A percentile compares a stretch with the other conserved stretches of the same genome.
phyloP scores from a whole-genome alignment of 2,329 filamentous ascomycete genomes.

The Sphaerulina populicola region DNA sequence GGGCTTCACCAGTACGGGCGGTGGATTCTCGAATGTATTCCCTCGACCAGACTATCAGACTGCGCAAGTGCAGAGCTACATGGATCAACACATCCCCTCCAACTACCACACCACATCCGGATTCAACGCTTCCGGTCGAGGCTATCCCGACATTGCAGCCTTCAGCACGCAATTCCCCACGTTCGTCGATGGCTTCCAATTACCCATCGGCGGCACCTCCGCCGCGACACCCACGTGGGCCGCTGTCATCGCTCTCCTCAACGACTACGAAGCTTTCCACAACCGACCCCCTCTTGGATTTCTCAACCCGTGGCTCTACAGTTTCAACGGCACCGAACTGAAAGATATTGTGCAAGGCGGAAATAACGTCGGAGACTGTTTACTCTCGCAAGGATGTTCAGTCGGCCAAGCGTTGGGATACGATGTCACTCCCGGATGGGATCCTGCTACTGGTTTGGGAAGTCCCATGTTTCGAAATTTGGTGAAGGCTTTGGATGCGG shows the following conservation, averaged over 20 bases:
- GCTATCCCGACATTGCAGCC: slow-evolving; percentile 40
- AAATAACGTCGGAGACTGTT: slow-evolving; percentile 21
- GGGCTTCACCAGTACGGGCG: slow-evolving; percentile 27
- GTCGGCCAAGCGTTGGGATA: slow-evolving; percentile 12
- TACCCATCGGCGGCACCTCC: slow-evolving; percentile 36
- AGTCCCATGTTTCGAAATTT: slow-evolving; percentile 15
- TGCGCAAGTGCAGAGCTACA: slow-evolving; percentile 33
- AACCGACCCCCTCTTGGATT: slow-evolving; percentile 41
- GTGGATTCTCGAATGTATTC: slow-evolving; percentile 40
- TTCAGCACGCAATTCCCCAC: slow-evolving; percentile 37
- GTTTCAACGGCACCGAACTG: slow-evolving; percentile 39
- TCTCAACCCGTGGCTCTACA: slow-evolving; percentile 54
- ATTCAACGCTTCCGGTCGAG: slow-evolving; percentile 37
- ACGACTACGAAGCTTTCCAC: slow-evolving; percentile 49
- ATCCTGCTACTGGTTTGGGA: slow-evolving; percentile 20
- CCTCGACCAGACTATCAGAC: slow-evolving; percentile 38
- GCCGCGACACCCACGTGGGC: slow-evolving; percentile 52
- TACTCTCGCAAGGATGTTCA: slow-evolving; percentile 10
- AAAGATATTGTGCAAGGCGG: slow-evolving; percentile 41
- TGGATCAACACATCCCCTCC: slow-evolving; percentile 36
- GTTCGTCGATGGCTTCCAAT: slow-evolving; percentile 33
- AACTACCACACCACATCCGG: slow-evolving; percentile 33
- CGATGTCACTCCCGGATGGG: slow-evolving; percentile 17
- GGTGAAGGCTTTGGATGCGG: slow-evolving; percentile 11
- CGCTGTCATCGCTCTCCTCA: slow-evolving; percentile 52